Conservation (phyloP, 768 basidiomycete genomes). For the Lactarius akahatsu region DNA sequence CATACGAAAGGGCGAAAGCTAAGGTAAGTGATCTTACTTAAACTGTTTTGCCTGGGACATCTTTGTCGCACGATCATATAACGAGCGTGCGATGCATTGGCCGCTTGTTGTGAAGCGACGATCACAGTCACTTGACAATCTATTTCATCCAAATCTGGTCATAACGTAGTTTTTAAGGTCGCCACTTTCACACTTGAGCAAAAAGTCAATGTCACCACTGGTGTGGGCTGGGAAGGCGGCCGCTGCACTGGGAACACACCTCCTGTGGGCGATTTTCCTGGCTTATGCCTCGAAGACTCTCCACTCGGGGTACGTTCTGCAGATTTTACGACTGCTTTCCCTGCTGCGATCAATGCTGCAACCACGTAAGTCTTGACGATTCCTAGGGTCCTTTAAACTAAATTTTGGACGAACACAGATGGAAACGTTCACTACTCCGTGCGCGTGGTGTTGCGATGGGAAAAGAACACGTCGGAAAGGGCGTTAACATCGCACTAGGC, state of each 20-base stretch:
- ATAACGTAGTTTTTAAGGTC: constrained; percentile 10
- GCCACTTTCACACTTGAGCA: constrained; percentile 26
- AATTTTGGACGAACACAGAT: constrained; percentile 41
- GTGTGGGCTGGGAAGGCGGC: constrained; percentile 55
- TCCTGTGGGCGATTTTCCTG: constrained; percentile 54
- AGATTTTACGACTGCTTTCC: constrained; percentile 76
- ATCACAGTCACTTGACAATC: background rate
- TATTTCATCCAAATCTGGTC: background rate
- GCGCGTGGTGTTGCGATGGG: constrained; percentile 78
- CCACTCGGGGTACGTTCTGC: constrained; percentile 77
- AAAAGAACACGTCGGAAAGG: constrained; percentile 77
- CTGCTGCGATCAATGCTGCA: constrained; percentile 80
- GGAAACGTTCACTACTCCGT: constrained; percentile 77
- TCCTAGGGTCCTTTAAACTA: background rate
- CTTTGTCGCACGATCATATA: background rate
- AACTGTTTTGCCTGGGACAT: background rate
- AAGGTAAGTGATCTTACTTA: constrained; percentile 15
- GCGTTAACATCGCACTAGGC: constrained; percentile 74
- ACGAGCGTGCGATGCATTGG: background rate
- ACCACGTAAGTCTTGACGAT: constrained; percentile 55
- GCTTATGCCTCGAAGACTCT: constrained; percentile 73
- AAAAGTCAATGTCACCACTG: constrained; percentile 29
- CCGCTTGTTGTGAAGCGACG: background rate
- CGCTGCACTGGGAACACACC: constrained; percentile 70
- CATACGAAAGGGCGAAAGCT: constrained; percentile 56